A percentile compares a stretch with the other conserved stretches of the same genome.
These are phyloP conservation scores for Physcomitrellopsis africana DNA, from an alignment of 225 moss, liverwort and hornwort genomes.

Conservation along the genomic window DNA sequence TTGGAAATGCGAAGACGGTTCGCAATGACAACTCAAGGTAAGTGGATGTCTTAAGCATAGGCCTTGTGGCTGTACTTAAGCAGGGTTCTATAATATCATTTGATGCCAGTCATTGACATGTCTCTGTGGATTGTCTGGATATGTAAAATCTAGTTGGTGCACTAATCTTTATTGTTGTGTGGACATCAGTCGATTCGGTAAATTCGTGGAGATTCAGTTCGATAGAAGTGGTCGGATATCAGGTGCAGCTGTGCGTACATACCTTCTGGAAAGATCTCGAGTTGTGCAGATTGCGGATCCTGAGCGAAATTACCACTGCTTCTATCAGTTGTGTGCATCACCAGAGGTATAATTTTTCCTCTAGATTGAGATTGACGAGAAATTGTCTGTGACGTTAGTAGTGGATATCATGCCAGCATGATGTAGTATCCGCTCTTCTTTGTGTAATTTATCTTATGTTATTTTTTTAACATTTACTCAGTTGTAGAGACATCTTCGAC, in stretches of 20 bases:
- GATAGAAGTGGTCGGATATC: conserved; percentile 74
- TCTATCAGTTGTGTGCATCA: conserved; percentile 82
- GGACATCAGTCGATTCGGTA: conserved; percentile 69
- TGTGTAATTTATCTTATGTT: background rate
- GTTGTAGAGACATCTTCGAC: too few species aligned
- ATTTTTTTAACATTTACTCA: too few species aligned
- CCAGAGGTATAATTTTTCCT: conserved; percentile 48
- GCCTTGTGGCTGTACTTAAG: too few species aligned
- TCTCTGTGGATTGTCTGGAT: background rate
- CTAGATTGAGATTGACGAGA: background rate
- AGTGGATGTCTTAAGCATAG: background rate
- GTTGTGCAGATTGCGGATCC: conserved; percentile 84
- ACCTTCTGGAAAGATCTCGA: conserved; percentile 76
- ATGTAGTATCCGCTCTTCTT: background rate
- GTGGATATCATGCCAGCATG: background rate
- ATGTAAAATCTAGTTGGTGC: background rate
- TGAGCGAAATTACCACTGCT: conserved; percentile 81
- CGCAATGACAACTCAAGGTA: conserved; percentile 86
- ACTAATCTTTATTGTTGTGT: background rate
- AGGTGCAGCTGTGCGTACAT: conserved; percentile 76
- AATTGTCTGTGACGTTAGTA: background rate
- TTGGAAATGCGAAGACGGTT: conserved; percentile 80
- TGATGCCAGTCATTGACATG: background rate
- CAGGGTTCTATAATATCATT: background rate
- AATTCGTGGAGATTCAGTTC: conserved; percentile 87